phyloP scores from a whole-genome alignment of 129 eudicot species.

The Oenanthe sinensis region DNA sequence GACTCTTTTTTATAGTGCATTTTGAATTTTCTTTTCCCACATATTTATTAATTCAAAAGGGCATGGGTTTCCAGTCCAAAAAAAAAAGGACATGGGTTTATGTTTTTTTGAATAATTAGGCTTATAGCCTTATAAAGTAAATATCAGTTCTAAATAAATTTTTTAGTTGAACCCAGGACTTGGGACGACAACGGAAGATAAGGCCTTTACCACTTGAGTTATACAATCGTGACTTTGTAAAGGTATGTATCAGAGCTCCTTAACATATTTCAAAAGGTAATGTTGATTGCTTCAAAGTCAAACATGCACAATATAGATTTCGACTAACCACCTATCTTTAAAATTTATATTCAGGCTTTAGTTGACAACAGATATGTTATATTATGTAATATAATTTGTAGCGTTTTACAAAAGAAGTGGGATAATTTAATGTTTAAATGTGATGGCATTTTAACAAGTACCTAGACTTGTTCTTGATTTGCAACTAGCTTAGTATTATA shows the following conservation, averaged over 20 bases:
- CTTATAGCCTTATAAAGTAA: too few species aligned
- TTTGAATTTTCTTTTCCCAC: too few species aligned
- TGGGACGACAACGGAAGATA: too few species aligned
- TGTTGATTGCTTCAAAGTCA: constrained; percentile 11
- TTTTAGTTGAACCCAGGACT: too few species aligned
- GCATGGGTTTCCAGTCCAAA: too few species aligned
- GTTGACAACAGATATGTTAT: not conserved
- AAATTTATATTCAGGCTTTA: not conserved
- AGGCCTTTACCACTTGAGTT: too few species aligned
- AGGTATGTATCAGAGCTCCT: not conserved
- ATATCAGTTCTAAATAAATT: too few species aligned
- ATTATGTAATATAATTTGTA: not conserved
- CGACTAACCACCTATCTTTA: not conserved
- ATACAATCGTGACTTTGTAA: not conserved
- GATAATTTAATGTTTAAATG: not conserved
- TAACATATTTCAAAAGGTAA: not conserved
- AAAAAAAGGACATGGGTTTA: too few species aligned
- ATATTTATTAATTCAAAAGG: too few species aligned
- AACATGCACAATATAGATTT: not conserved
- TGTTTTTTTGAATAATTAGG: too few species aligned
- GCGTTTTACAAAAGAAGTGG: not conserved
- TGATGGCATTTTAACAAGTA: not conserved
- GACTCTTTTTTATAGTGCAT: too few species aligned
- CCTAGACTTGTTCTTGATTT: not conserved
- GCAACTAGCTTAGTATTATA: too few species aligned